Evolutionary conservation across 768 basidiomycete genomes (phyloP).

Genomic region (Amanita thiersii): DNA sequence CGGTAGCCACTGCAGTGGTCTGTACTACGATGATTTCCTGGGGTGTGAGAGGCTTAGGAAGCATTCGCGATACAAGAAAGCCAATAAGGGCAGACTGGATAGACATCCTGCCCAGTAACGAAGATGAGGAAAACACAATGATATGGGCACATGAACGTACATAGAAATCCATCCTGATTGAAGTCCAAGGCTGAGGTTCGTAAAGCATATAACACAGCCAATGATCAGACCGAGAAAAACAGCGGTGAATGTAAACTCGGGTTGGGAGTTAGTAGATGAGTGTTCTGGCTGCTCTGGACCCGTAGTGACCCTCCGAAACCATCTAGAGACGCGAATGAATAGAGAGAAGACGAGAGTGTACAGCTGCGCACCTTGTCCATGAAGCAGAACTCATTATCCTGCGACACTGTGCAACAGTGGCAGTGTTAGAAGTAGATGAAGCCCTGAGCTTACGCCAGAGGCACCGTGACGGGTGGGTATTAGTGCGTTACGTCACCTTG

Average conservation of each 20-base stretch:
- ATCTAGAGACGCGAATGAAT: neutral
- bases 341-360: neutral
- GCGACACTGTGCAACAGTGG: neutral
- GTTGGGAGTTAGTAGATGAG: constrained; percentile 22
- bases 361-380: neutral
- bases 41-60: constrained; percentile 70
- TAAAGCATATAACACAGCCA: constrained; percentile 85
- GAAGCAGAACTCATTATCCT: neutral
- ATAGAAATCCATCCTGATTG: constrained; percentile 91
- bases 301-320: neutral
- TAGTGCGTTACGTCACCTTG: no score
- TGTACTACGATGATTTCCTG: constrained; percentile 94
- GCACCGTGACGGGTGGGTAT: no score
- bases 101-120: constrained; percentile 64
- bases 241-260: constrained; percentile 44
- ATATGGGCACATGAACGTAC: constrained; percentile 29
- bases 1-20: constrained; percentile 93
- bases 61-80: constrained; percentile 71
- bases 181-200: constrained; percentile 82
- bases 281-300: constrained; percentile 4
- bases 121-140: neutral
- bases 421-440: no score
- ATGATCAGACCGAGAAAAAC: constrained; percentile 74
- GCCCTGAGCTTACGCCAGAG: no score
- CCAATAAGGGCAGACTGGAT: constrained; percentile 92